Percentiles rank a stretch among this genome's conserved stretches.
Evolutionary conservation across 2,329 filamentous ascomycete species (phyloP).

Genomic region (Fusarium continuum): DNA sequence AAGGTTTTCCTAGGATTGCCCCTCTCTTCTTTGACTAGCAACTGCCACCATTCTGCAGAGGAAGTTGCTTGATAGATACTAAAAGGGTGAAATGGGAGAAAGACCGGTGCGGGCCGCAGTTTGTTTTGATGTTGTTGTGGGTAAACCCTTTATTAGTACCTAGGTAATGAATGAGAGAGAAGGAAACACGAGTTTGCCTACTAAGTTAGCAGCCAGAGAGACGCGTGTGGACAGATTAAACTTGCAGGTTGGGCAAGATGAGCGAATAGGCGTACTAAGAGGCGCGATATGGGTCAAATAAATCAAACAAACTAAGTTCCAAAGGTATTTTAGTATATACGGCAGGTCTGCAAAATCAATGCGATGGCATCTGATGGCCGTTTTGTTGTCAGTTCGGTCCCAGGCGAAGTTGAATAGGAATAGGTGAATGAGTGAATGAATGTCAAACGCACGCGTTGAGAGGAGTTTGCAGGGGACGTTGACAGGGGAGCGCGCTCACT

Average conservation of each 20-base stretch:
- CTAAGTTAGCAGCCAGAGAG: conserved; percentile 6
- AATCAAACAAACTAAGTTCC: neutral
- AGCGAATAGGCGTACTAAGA: conserved; percentile 6
- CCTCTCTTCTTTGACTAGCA: conserved; percentile 37
- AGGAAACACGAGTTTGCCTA: conserved; percentile 30
- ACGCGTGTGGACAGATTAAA: conserved; percentile 34
- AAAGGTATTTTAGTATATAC: neutral
- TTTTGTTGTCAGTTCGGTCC: conserved; percentile 26
- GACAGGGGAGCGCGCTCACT: conserved; percentile 34
- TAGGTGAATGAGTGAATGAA: conserved; percentile 28
- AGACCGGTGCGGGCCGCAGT: neutral
- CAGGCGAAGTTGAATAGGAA: conserved; percentile 27
- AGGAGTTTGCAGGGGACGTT: conserved; percentile 31
- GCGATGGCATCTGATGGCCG: conserved; percentile 7
- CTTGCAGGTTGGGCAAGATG: conserved; percentile 2
- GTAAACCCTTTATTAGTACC: conserved; percentile 22
- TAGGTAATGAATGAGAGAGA: conserved; percentile 12
- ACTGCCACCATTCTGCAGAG: conserved; percentile 40
- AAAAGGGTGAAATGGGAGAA: neutral
- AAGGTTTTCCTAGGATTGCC: conserved; percentile 43
- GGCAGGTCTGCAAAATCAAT: conserved; percentile 4
- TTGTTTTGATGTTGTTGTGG: conserved; percentile 14
- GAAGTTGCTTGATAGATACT: neutral
- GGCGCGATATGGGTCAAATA: neutral
- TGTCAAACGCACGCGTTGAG: conserved; percentile 35